These are phyloP conservation scores for Lentinula aciculospora DNA, from an alignment of 768 basidiomycete species.

Conservation along the genomic window DNA sequence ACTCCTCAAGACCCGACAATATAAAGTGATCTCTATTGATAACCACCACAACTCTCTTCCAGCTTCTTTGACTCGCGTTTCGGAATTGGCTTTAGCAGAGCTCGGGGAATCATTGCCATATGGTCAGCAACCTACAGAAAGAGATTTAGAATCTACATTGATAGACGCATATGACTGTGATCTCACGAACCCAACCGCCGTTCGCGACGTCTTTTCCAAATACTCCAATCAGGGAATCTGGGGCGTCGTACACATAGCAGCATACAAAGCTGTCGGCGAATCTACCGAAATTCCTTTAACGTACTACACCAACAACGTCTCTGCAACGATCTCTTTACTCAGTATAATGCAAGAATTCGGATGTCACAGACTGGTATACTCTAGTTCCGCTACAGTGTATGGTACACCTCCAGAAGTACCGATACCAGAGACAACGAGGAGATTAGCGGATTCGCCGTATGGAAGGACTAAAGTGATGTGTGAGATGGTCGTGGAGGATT, in stretches of 20 bases:
- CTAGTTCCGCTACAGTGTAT: slow-evolving; percentile 97
- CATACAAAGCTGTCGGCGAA: slow-evolving; percentile 97
- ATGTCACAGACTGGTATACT: slow-evolving; percentile 88
- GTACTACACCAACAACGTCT: slow-evolving; percentile 94
- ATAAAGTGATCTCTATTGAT: slow-evolving; percentile 92
- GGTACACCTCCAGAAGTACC: slow-evolving; percentile 90
- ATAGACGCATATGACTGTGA: slow-evolving; percentile 71
- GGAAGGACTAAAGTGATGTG: slow-evolving; percentile 96
- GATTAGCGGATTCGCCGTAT: slow-evolving; percentile 89
- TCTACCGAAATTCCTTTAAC: slow-evolving; percentile 87
- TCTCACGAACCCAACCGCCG: slow-evolving; percentile 64
- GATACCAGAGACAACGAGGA: slow-evolving; percentile 86
- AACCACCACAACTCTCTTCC: slow-evolving; percentile 92
- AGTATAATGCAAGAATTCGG: slow-evolving; percentile 83
- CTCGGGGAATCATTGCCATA: slow-evolving; percentile 33
- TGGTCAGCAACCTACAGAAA: slow-evolving; percentile 42
- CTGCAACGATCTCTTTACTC: slow-evolving; percentile 79
- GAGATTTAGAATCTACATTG: slow-evolving; percentile 65
- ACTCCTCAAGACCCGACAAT: slow-evolving; percentile 80
- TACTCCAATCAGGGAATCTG: slow-evolving; percentile 91
- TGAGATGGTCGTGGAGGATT: slow-evolving; percentile 84
- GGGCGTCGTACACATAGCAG: slow-evolving; percentile 96
- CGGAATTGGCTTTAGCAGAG: slow-evolving; percentile 71
- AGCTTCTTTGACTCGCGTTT: slow-evolving; percentile 66
- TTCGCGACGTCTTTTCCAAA: slow-evolving; percentile 74